Base-by-base conservation (phyloP, 2,329 filamentous ascomycete genomes). In the Microdochium bolleyi region DNA sequence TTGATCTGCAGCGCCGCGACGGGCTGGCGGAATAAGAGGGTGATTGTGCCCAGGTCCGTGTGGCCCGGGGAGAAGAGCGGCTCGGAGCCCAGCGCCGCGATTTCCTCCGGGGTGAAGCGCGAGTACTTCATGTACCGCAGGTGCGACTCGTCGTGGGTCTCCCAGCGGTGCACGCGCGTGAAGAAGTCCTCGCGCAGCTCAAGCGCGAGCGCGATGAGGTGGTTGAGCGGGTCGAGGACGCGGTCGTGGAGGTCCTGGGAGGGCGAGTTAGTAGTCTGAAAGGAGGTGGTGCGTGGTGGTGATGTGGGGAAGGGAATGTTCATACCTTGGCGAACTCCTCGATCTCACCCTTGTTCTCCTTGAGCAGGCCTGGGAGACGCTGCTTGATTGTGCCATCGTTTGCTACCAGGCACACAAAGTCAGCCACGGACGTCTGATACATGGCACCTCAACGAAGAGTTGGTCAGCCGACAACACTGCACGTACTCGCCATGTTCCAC, bases 1-100 rank as follows among this genome's bases (percentile, higher is more conserved):
- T 53, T 52, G 57, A 81, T 76, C 58, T 82, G 77, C 11, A 81
- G 68, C 1, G 73, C 77, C 0, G 76, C 74, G 14, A 82, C 73
- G 0, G 78, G 78, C 57, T 81, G 78, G 0, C 77, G 70, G 67
- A 82, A 81, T 0, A 82, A 70, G 3, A 81, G 67, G 0, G 78
- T 80, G 0, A 81, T 66, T 0, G 74, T 77, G 1, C 77, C 77
- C 1, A 80, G 64, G 57, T 82, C 78, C 0, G 77, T 80, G 59
- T 82, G 77, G 0, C 78, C 77, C 0, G 66, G 66, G 0, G 67
- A 66, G 51, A 73, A 66, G 51, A 73, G 73, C 3, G 76, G 64
- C 16, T 67, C 64, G 54, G 57, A 60, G 0, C 71, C 72, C 10
- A 67, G 68, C 46, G 64, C 66, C 49, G 66, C 67, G 60, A 73